phyloP scores from a whole-genome alignment of 2,329 filamentous ascomycete species.

The Diaporthe ampelina region DNA sequence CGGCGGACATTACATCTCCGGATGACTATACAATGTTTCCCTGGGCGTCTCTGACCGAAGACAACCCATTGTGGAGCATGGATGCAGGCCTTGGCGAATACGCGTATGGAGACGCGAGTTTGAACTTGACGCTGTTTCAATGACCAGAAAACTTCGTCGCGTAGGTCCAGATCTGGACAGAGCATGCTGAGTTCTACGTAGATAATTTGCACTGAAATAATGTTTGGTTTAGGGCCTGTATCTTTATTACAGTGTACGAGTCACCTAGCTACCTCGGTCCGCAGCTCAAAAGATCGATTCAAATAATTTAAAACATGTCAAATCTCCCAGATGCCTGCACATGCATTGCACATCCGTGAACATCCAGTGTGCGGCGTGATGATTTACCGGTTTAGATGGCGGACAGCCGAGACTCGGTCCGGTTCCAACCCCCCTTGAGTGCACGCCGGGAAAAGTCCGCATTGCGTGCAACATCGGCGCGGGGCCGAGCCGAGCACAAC shows the following conservation, averaged over 20 bases:
- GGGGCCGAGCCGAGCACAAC: neutral
- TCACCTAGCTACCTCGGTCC: too few species aligned
- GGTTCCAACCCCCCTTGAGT: neutral
- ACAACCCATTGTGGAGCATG: conserved; percentile 8
- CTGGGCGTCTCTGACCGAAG: neutral
- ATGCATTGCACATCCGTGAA: neutral
- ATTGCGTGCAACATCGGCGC: neutral
- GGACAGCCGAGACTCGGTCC: neutral
- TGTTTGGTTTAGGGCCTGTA: too few species aligned
- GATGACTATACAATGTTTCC: neutral
- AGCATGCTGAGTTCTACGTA: too few species aligned
- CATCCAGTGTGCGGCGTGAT: neutral
- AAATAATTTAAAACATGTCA: too few species aligned
- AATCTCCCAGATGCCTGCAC: too few species aligned
- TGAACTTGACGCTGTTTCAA: neutral
- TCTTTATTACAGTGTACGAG: too few species aligned
- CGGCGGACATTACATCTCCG: neutral
- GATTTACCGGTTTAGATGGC: neutral
- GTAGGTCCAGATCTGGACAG: too few species aligned
- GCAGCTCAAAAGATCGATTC: neutral
- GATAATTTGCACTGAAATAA: neutral
- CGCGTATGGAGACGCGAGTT: neutral
- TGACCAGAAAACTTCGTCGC: neutral
- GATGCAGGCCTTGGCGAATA: neutral
- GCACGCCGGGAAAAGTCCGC: neutral